A percentile compares a stretch with the other conserved stretches of the same genome.
Conservation (phyloP, 139 green algal species). For the Chlorella sorokiniana region DNA sequence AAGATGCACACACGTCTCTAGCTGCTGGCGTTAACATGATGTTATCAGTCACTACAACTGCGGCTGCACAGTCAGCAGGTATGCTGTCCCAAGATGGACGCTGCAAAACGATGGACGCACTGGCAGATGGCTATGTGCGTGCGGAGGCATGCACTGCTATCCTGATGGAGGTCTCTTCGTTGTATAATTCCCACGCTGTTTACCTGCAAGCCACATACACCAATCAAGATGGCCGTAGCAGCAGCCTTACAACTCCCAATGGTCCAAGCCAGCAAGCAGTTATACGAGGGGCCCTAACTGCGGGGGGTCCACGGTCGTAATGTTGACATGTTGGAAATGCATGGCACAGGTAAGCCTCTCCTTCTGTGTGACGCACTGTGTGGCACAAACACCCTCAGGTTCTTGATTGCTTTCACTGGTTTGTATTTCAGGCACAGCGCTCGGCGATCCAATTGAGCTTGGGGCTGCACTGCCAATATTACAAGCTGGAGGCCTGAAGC, state of each 20-base stretch:
- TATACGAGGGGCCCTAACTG: slow-evolving; percentile 48
- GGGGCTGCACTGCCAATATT: slow-evolving; percentile 8
- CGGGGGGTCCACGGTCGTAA: background rate
- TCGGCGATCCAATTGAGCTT: slow-evolving; percentile 60
- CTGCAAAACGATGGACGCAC: slow-evolving; percentile 65
- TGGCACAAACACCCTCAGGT: background rate
- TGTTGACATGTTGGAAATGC: slow-evolving; percentile 35
- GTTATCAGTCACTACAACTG: slow-evolving; percentile 34
- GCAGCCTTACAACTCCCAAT: slow-evolving; percentile 80
- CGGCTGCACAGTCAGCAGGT: slow-evolving; percentile 20
- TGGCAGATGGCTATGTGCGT: slow-evolving; percentile 66
- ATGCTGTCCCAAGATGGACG: slow-evolving; percentile 50
- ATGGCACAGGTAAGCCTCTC: slow-evolving; percentile 52
- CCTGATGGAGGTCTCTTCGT: background rate
- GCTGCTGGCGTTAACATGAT: slow-evolving; percentile 43
- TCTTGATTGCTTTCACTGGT: background rate
- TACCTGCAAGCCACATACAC: slow-evolving; percentile 52
- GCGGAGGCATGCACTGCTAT: slow-evolving; percentile 35
- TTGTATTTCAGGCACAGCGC: slow-evolving; percentile 35
- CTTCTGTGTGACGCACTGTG: background rate
- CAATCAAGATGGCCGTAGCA: slow-evolving; percentile 88
- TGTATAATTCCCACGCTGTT: background rate
- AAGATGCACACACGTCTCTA: background rate
- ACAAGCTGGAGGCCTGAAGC: background rate
- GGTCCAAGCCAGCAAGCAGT: slow-evolving; percentile 74